Percentiles rank a stretch among this genome's conserved stretches.
These are phyloP conservation scores for Pseudopyrenochaeta lycopersici DNA, from an alignment of 2,329 filamentous ascomycete genomes.

Conservation along the genomic window DNA sequence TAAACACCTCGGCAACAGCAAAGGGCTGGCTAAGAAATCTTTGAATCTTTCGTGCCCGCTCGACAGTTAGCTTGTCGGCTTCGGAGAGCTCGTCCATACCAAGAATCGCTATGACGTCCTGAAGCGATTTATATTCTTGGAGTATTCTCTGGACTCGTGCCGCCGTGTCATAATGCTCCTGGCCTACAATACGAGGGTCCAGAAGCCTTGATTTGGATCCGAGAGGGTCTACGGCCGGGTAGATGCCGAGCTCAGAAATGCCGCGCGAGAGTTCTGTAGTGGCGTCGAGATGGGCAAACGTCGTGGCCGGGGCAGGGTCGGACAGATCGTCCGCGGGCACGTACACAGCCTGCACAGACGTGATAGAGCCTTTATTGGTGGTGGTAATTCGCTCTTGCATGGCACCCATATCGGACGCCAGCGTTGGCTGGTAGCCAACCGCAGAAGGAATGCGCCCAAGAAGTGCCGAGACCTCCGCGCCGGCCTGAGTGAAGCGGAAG, in stretches of 20 bases:
- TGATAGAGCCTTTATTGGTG: constrained; percentile 99
- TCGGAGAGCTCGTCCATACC: constrained; percentile 99
- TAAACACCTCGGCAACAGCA: constrained; percentile 87
- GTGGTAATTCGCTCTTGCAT: constrained; percentile 99
- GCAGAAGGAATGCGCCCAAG: constrained; percentile 99
- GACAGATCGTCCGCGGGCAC: constrained; percentile 99
- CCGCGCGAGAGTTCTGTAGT: constrained; percentile 99
- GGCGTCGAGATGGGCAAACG: constrained; percentile 99
- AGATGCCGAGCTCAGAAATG: constrained; percentile 99
- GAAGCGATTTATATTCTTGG: constrained; percentile 99
- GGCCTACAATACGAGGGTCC: constrained; percentile 96
- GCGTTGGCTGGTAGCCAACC: constrained; percentile 84
- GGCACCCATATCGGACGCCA: constrained; percentile 47
- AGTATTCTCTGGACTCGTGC: constrained; percentile 98
- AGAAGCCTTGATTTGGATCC: constrained; percentile 99
- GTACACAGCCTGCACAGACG: constrained; percentile 99
- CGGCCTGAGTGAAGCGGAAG: constrained; percentile 99
- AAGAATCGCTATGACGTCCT: constrained; percentile 99
- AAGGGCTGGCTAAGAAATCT: constrained; percentile 99
- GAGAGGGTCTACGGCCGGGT: constrained; percentile 99
- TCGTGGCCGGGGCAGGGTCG: constrained; percentile 98
- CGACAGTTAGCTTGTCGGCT: constrained; percentile 99
- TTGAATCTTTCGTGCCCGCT: constrained; percentile 99
- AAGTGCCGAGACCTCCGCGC: constrained; percentile 99
- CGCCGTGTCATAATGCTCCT: constrained; percentile 97